Evolutionary conservation across 345 rosid genomes (phyloP).

Genomic region (Eucalyptus erythrocorys): DNA sequence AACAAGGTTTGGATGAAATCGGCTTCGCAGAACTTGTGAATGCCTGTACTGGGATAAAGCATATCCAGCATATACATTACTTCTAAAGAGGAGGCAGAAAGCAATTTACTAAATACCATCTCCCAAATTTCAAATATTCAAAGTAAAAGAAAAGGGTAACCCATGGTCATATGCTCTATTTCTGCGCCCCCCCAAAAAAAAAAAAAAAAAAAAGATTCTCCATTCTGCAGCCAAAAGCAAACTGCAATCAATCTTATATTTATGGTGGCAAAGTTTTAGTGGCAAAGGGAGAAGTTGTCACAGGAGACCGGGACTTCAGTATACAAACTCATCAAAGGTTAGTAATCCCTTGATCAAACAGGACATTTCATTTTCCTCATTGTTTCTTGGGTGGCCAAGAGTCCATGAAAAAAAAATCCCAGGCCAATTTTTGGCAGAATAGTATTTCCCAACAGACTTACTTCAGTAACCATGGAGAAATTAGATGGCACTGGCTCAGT

Average conservation of each 20-base stretch:
- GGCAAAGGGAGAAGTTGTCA: neutral
- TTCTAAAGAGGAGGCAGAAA: neutral
- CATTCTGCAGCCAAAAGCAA: neutral
- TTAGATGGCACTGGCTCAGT: neutral
- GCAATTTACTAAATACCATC: neutral
- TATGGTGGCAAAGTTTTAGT: neutral
- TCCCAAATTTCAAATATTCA: neutral
- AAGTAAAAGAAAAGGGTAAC: neutral
- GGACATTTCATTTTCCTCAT: neutral
- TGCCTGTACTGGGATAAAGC: neutral
- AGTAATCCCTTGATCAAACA: neutral
- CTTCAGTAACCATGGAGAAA: neutral
- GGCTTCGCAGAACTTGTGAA: neutral
- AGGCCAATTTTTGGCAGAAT: neutral
- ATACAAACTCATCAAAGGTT: neutral
- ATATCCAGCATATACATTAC: neutral
- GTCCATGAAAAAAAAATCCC: neutral
- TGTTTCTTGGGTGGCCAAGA: neutral
- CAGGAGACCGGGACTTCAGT: neutral
- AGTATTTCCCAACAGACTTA: neutral
- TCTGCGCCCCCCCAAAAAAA: neutral
- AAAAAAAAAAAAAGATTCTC: neutral
- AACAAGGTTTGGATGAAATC: neutral
- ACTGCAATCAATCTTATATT: neutral
- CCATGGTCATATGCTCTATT: neutral